Base-by-base conservation (phyloP, 1,139 yeast genomes). In the Zhuliangozyma parablackwelliae region DNA sequence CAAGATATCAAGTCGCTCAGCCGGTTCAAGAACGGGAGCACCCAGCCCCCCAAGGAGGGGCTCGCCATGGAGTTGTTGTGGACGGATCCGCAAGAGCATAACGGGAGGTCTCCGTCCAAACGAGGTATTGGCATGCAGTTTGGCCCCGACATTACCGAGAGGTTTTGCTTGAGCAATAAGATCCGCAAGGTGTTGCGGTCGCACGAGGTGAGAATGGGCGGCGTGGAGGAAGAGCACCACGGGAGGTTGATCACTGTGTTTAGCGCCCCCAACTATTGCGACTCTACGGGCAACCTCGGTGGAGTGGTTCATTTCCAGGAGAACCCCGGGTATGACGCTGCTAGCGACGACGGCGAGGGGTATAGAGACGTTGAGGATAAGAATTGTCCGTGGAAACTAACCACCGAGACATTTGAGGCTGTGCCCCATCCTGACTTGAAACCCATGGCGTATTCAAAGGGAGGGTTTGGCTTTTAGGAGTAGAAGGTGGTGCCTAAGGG, bases 181-280 rank as follows among this genome's bases (percentile, higher is more conserved):
- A 67, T 92, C 44, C 75, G 83, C 51, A 92, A 88, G 44, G 76
- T 94, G 30, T 83, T 92, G 51, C 74, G 99, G 52, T 88, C 97
- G 3, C 99, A 92, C 55, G 98, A 92, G 62, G 97, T 92, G 7
- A 74, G 97, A 54, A 83, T 84, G 85, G 81, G 75, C 7, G 99
- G 99, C 34, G 88, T 83, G 41, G 90, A 88, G 47, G 72, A 72
- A 36, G 97, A 92, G 56, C 99, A 92, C 54, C 73, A 82, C 42
- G 95, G 95, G 8, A 73, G 81, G 50, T 75, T 92, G 37, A 78
- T 89, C 40, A 92, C 99, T 0, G 96, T 92, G 20, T 92, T 92
- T 61, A 82, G 95, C 60, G 98, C 99, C 0, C 99, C 99, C 29
- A 90, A 94, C 60, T 92, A 92, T 61, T 90, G 97, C 63, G 99